Evolutionary conservation across 306 rosid genomes (phyloP), one percentile per base, ranked within the genome.

Genomic region (Prunus davidiana): DNA sequence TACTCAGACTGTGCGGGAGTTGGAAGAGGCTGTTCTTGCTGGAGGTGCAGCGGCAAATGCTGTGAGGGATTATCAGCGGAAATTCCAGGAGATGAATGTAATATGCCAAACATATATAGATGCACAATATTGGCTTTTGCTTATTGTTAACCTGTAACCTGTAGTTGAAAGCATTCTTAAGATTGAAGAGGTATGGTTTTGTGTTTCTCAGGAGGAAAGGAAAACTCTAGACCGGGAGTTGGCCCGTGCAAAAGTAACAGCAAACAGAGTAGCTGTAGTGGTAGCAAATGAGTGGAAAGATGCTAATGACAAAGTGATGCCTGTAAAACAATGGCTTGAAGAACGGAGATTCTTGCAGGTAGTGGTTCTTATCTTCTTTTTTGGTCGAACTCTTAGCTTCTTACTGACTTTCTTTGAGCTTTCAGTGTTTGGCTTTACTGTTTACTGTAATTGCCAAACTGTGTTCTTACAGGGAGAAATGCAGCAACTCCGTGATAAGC

Each of bases 41-140:
- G 98, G 99, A 27, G 99, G 99, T 62, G 98, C 99, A 30, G 99
- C 99, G n/a, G 99, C 99, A 27, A 96, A 96, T 87, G 99, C 96
- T 76, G 99, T 96, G 88, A 91, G 99, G 82, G 99, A 96, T 85
- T 96, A 96, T 84, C 98, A 92, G 84, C 91, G 99, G 82, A 92
- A 96, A 87, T 86, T 96, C 81, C 99, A 96, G 83, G 99, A 96
- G 86, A 92, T 96, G 99, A 96, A 96, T 88, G 99, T 96, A 92
- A 86, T 12, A 22, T 76, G 67, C 82, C 63, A 45, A 60, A 41
- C 52, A 63, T 74, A 24, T 77, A 64, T 45, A 61, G 75, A 60
- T 71, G 65, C 64, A 51, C 79, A 54, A 58, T 51, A 18, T 72
- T 67, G 61, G 27, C n/a, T 61, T 64, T 82, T 76, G 24, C 52